These are phyloP conservation scores for Talaromyces sp. DNA, from an alignment of 2,329 filamentous ascomycete species.

Conservation along the genomic window DNA sequence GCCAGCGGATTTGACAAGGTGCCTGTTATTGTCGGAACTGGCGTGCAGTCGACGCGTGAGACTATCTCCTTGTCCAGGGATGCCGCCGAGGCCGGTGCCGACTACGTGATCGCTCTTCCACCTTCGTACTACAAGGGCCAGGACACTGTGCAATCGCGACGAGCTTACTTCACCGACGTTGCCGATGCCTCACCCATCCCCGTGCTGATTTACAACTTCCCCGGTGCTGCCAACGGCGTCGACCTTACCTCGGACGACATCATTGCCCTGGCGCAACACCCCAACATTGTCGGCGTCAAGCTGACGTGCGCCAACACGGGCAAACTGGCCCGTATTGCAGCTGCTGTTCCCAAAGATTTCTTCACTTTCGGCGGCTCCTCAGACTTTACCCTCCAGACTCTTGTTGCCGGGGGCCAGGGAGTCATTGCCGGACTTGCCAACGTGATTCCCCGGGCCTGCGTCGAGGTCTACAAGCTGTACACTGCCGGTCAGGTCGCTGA, in stretches of 20 bases:
- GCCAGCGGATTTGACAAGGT: conserved; percentile 58
- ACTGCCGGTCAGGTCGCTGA: conserved; percentile 67
- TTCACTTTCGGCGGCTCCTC: conserved; percentile 85
- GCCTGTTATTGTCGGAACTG: conserved; percentile 71
- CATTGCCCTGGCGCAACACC: conserved; percentile 49
- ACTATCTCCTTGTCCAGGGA: conserved; percentile 64
- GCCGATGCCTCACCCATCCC: conserved; percentile 57
- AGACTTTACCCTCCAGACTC: conserved; percentile 79
- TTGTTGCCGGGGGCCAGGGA: conserved; percentile 70
- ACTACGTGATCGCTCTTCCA: conserved; percentile 70
- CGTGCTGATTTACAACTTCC: conserved; percentile 68
- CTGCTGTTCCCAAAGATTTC: conserved; percentile 49
- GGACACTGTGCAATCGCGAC: conserved; percentile 54
- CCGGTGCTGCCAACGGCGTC: conserved; percentile 59
- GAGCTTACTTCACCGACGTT: conserved; percentile 61
- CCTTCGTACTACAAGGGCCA: conserved; percentile 69
- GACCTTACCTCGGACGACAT: conserved; percentile 64
- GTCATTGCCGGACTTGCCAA: conserved; percentile 85
- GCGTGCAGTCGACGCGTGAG: conserved; percentile 67
- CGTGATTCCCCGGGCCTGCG: conserved; percentile 75
- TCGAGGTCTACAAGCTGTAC: conserved; percentile 72
- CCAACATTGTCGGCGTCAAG: conserved; percentile 65
- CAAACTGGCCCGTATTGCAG: conserved; percentile 60
- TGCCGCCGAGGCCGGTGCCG: conserved; percentile 62
- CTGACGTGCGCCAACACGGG: conserved; percentile 69